Evolutionary conservation across 805 yeast species (phyloP), one percentile per base, ranked within the genome.

Genomic region (Yarrowia sp.): DNA sequence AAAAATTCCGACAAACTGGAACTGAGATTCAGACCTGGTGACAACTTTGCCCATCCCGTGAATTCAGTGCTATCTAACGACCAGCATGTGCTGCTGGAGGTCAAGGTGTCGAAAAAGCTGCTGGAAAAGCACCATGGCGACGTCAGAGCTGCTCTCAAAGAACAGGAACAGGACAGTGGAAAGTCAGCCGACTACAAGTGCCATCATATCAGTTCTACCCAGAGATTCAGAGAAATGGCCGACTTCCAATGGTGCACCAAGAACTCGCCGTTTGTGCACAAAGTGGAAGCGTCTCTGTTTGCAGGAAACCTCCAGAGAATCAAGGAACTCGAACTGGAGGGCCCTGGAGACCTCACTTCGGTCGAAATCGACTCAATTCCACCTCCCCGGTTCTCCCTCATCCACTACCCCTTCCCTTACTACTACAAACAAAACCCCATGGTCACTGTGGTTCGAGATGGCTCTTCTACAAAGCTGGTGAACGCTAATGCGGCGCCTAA

Each of bases 181-280:
- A 45, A 45, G 15, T 36, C 11, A 32, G 8, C 45, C 2, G 65
- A 45, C 28, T 32, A 17, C 31, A 36, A 35, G 15, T 77, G 78
- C 33, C 79, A 81, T 58, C 38, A 32, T 17, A 79, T 91, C 17
- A 84, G 85, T 69, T 82, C 84, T 66, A 87, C 87, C 15, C 87
- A 86, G 71, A 82, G 88, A 68, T 93, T 93, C 74, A 83, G 97
- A 69, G 90, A 89, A 68, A 84, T 92, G 81, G 86, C 93, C 0
- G 98, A 92, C 75, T 93, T 91, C 74, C 98, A 95, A 74, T 82
- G 84, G 68, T 78, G 83, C 36, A 83, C 91, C 11, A 82, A 81
- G 58, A 81, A 83, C 69, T 86, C 88, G 13, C 73, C 77, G 1
- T 83, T 86, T 67, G 80, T 83, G 1, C 68, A 74, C 8, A 78